Conservation (phyloP, 2,329 filamentous ascomycete species). For the Cladophialophora psammophila region DNA sequence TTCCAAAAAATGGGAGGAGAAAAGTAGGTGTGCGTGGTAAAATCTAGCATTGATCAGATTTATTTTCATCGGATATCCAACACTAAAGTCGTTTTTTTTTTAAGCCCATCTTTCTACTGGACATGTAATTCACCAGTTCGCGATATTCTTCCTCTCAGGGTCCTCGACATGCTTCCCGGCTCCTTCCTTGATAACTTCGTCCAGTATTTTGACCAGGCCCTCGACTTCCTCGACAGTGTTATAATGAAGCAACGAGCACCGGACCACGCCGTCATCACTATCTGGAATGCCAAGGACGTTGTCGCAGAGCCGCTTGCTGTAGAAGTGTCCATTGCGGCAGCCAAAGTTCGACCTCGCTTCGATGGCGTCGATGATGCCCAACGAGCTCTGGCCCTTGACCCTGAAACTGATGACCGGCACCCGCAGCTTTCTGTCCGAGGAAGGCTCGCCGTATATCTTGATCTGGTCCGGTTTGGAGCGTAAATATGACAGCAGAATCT, state of each 20-base stretch:
- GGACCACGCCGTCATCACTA: constrained; percentile 68
- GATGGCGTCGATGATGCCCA: constrained; percentile 63
- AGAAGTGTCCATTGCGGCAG: constrained; percentile 73
- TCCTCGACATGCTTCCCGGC: constrained; percentile 32
- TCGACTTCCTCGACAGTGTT: constrained; percentile 60
- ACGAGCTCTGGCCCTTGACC: constrained; percentile 63
- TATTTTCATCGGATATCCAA: neutral
- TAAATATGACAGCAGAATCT: constrained; percentile 67
- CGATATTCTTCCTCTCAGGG: constrained; percentile 32
- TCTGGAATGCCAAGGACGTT: constrained; percentile 64
- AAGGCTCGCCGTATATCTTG: constrained; percentile 66
- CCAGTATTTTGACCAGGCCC: constrained; percentile 40
- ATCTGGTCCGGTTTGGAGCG: constrained; percentile 57
- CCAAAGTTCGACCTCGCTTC: constrained; percentile 67
- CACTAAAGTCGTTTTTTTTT: neutral
- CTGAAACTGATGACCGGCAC: constrained; percentile 73
- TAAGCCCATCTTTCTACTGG: neutral
- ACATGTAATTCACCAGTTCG: constrained; percentile 33
- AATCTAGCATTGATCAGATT: neutral
- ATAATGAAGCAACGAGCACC: constrained; percentile 77
- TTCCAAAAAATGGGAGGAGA: neutral
- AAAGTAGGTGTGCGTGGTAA: neutral
- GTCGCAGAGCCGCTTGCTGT: constrained; percentile 68
- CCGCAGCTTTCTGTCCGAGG: constrained; percentile 56
- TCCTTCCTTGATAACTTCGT: constrained; percentile 39